phyloP scores from a whole-genome alignment of 2,329 filamentous ascomycete genomes.

The Stagonosporopsis vannaccii region DNA sequence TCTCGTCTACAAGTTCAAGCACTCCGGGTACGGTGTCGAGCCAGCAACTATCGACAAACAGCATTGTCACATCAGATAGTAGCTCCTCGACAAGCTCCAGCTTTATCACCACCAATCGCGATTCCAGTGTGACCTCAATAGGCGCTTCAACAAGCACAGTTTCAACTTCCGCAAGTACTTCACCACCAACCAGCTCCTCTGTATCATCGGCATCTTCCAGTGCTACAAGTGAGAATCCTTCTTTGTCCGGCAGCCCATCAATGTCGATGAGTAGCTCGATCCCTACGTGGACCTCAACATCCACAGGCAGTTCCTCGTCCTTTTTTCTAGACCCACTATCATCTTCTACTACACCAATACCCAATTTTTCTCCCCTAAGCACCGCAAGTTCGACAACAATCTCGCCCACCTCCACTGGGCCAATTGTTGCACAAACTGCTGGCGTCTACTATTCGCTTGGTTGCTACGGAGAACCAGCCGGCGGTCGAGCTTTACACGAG shows the following conservation, averaged over 20 bases:
- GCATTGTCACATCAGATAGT: background rate
- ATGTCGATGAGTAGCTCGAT: background rate
- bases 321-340: background rate
- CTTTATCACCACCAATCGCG: background rate
- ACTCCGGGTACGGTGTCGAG: too few species aligned
- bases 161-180: background rate
- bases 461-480: constrained; percentile 7
- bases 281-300: background rate
- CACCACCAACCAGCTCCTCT: background rate
- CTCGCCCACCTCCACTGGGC: constrained; percentile 6
- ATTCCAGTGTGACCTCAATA: background rate
- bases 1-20: background rate
- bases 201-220: background rate
- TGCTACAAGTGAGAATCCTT: background rate
- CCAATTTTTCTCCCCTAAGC: background rate
- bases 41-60: background rate
- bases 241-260: background rate
- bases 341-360: background rate
- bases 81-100: background rate
- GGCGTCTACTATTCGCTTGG: constrained; percentile 9
- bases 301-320: background rate
- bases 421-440: constrained; percentile 1
- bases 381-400: background rate
- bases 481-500: constrained; percentile 1
- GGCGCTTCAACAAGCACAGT: background rate